Evolutionary conservation across 2,329 filamentous ascomycete species (phyloP).

Genomic region (Exophiala dermatitidis): DNA sequence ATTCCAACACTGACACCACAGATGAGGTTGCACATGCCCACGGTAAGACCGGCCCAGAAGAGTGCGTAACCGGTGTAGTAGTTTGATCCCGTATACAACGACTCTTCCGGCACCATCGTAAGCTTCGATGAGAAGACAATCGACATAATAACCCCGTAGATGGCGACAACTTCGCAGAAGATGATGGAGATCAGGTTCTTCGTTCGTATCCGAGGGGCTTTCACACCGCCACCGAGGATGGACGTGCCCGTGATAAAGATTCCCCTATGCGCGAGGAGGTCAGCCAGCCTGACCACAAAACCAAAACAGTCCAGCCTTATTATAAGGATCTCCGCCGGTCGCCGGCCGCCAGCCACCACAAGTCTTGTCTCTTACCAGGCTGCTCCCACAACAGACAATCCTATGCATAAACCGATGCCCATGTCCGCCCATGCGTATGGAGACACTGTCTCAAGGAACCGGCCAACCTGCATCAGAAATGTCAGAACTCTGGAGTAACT

Average conservation of each 20-base stretch:
- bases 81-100: constrained; percentile 65
- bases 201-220: constrained; percentile 92
- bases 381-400: constrained; percentile 89
- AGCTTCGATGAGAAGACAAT: constrained; percentile 96
- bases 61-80: constrained; percentile 93
- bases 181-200: constrained; percentile 99
- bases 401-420: constrained; percentile 90
- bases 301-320: too few relatives aligned
- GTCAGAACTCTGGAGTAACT: constrained; percentile 1
- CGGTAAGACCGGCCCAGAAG: constrained; percentile 92
- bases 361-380: constrained; percentile 66
- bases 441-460: constrained; percentile 88
- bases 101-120: constrained; percentile 51
- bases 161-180: constrained; percentile 99
- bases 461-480: constrained; percentile 58
- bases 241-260: constrained; percentile 98
- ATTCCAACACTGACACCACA: constrained; percentile 96
- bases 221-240: constrained; percentile 93
- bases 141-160: constrained; percentile 99
- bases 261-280: constrained; percentile 56
- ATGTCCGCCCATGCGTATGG: constrained; percentile 88
- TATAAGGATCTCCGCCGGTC: background rate
- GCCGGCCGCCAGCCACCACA: background rate
- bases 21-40: constrained; percentile 90
- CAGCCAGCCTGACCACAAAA: background rate